These are phyloP conservation scores for Cyphellophora attinorum DNA, from an alignment of 2,329 filamentous ascomycete species.

Conservation along the genomic window DNA sequence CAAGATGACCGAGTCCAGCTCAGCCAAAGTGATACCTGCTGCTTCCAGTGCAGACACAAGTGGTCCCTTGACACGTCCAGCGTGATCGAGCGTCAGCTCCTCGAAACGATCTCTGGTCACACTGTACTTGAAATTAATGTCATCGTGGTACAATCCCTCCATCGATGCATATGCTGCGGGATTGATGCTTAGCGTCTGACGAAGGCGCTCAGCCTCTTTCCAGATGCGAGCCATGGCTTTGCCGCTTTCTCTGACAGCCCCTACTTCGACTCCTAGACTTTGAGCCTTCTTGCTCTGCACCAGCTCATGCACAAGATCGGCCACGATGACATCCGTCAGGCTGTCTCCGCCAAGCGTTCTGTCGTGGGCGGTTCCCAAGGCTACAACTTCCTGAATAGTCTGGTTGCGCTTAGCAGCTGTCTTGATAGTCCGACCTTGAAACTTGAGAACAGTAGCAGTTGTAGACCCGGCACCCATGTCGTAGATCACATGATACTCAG, in stretches of 20 bases:
- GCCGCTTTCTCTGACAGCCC: conserved; percentile 63
- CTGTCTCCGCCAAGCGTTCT: conserved; percentile 79
- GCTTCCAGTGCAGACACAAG: conserved; percentile 65
- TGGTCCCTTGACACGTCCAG: conserved; percentile 57
- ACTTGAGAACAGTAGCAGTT: conserved; percentile 78
- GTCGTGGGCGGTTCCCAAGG: conserved; percentile 82
- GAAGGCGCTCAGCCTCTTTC: conserved; percentile 80
- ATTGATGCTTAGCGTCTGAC: conserved; percentile 91
- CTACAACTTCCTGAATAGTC: conserved; percentile 89
- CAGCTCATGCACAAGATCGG: conserved; percentile 79
- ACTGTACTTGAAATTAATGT: conserved; percentile 90
- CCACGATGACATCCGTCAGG: conserved; percentile 76
- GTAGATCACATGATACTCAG: conserved; percentile 87
- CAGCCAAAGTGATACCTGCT: conserved; percentile 61
- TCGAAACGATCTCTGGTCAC: conserved; percentile 73
- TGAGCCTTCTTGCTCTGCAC: conserved; percentile 53
- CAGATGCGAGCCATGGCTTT: conserved; percentile 81
- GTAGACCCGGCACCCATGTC: conserved; percentile 97
- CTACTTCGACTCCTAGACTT: conserved; percentile 42
- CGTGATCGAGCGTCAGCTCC: conserved; percentile 59
- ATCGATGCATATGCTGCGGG: conserved; percentile 70
- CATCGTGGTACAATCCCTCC: conserved; percentile 75
- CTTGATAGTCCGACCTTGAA: conserved; percentile 83
- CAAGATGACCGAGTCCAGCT: conserved; percentile 84
- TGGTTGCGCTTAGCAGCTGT: conserved; percentile 91